These are phyloP conservation scores for Kregervanrija fluxuum DNA, from an alignment of 805 yeast genomes.

Conservation along the genomic window DNA sequence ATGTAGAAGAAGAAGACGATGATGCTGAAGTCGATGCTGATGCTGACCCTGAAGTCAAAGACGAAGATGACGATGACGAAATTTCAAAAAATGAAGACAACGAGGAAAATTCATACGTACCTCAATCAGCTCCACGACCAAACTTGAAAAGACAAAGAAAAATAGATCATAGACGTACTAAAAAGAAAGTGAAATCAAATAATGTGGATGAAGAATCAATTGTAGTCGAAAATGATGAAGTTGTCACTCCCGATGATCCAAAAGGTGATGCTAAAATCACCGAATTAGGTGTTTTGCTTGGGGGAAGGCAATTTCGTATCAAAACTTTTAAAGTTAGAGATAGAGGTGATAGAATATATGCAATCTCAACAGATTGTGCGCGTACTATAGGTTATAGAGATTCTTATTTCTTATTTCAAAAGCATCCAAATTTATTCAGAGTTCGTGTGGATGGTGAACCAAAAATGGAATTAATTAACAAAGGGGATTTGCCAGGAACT, in stretches of 20 bases:
- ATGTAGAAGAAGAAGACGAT: constrained; percentile 19
- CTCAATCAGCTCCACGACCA: constrained; percentile 20
- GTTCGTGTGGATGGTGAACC: constrained; percentile 68
- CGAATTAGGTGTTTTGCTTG: constrained; percentile 56
- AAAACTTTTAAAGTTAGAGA: constrained; percentile 58
- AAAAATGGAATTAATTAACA: constrained; percentile 72
- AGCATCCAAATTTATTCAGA: constrained; percentile 70
- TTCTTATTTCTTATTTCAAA: constrained; percentile 81
- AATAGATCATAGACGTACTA: constrained; percentile 16
- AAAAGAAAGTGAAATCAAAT: constrained; percentile 25
- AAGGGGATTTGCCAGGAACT: constrained; percentile 79
- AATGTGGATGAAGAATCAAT: constrained; percentile 56
- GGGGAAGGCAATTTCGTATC: constrained; percentile 68
- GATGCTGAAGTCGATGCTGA: constrained; percentile 8
- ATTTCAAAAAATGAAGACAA: constrained; percentile 20
- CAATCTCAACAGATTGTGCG: constrained; percentile 96
- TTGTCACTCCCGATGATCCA: constrained; percentile 65
- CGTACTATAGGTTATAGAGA: constrained; percentile 91
- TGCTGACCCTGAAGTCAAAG: constrained; percentile 8
- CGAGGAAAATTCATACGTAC: constrained; percentile 6
- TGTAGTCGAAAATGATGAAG: constrained; percentile 67
- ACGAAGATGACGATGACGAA: constrained; percentile 18
- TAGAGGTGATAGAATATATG: constrained; percentile 66
- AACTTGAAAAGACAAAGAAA: constrained; percentile 22
- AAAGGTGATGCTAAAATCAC: constrained; percentile 74